Percentiles rank a stretch among this genome's conserved stretches.
Evolutionary conservation across 2,329 filamentous ascomycete genomes (phyloP).

Genomic region (Colletotrichum endophyticum): DNA sequence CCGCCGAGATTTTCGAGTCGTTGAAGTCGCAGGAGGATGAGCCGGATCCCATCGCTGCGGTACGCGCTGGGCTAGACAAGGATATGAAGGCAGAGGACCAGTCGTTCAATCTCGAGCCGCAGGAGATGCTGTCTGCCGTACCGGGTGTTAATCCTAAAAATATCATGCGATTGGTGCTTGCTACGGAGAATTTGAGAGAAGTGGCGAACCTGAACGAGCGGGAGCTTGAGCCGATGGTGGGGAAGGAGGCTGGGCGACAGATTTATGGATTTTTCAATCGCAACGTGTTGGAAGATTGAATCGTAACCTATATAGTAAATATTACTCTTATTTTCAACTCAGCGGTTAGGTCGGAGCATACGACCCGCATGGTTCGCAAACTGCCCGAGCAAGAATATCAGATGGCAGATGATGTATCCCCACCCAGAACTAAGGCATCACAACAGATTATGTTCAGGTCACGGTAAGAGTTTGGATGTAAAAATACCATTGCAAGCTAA

Average conservation of each 20-base stretch:
- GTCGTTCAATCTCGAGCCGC: constrained; percentile 81
- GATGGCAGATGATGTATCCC: not conserved
- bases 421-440: not conserved
- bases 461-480: not conserved
- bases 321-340: not conserved
- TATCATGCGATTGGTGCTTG: constrained; percentile 72
- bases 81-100: constrained; percentile 67
- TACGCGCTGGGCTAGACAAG: constrained; percentile 78
- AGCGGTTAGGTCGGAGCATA: fast-evolving
- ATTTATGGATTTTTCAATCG: constrained; percentile 82
- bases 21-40: constrained; percentile 90
- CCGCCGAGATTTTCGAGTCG: constrained; percentile 94
- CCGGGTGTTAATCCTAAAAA: constrained; percentile 86
- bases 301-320: not conserved
- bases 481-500: constrained; percentile 12
- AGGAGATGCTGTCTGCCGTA: constrained; percentile 87
- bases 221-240: constrained; percentile 77
- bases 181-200: constrained; percentile 78
- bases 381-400: not conserved
- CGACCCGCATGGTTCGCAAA: not conserved
- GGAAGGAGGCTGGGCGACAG: constrained; percentile 76
- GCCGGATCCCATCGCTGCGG: constrained; percentile 87
- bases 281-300: constrained; percentile 60
- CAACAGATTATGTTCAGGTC: fast-evolving
- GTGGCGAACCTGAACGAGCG: constrained; percentile 84